Evolutionary conservation across 2,329 filamentous ascomycete genomes (phyloP).

Genomic region (Hypocreales sp.): DNA sequence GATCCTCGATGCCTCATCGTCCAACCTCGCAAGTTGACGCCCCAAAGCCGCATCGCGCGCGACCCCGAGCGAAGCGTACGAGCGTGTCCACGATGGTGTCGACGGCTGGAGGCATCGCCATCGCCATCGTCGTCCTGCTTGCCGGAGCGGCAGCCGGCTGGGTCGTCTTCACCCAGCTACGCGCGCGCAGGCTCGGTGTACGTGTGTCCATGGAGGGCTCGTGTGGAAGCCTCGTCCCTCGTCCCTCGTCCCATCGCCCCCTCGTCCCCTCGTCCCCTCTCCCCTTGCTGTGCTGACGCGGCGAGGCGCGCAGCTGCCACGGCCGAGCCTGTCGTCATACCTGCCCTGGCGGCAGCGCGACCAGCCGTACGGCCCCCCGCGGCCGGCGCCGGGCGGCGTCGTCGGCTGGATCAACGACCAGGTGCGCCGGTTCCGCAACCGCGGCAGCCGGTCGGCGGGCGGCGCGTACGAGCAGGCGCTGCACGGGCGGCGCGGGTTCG

Average conservation of each 20-base stretch:
- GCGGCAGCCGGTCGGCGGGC: constrained; percentile 47
- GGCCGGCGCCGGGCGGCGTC: constrained; percentile 45
- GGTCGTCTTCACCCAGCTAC: constrained; percentile 56
- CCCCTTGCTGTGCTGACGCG: too few relatives aligned
- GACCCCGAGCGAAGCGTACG: too few relatives aligned
- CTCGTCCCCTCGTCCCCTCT: too few relatives aligned
- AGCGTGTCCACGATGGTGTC: constrained; percentile 42
- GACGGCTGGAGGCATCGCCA: constrained; percentile 51
- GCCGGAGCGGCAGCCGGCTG: constrained; percentile 44
- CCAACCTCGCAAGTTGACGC: too few relatives aligned
- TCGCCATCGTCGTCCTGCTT: constrained; percentile 52
- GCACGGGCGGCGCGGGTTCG: constrained; percentile 39
- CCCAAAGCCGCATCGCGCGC: too few relatives aligned
- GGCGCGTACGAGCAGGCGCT: constrained; percentile 57
- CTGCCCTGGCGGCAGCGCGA: constrained; percentile 51
- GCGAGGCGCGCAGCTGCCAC: constrained; percentile 55
- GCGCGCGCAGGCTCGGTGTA: constrained; percentile 57
- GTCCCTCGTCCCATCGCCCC: too few relatives aligned
- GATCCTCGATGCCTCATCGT: too few relatives aligned
- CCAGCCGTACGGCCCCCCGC: constrained; percentile 30
- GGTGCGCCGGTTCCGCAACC: constrained; percentile 45
- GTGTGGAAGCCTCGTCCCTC: too few relatives aligned
- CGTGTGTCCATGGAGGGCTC: too few relatives aligned
- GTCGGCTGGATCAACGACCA: constrained; percentile 60
- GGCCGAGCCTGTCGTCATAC: constrained; percentile 50